phyloP scores from a whole-genome alignment of 2,329 filamentous ascomycete genomes.

The Hypomyces perniciosus region DNA sequence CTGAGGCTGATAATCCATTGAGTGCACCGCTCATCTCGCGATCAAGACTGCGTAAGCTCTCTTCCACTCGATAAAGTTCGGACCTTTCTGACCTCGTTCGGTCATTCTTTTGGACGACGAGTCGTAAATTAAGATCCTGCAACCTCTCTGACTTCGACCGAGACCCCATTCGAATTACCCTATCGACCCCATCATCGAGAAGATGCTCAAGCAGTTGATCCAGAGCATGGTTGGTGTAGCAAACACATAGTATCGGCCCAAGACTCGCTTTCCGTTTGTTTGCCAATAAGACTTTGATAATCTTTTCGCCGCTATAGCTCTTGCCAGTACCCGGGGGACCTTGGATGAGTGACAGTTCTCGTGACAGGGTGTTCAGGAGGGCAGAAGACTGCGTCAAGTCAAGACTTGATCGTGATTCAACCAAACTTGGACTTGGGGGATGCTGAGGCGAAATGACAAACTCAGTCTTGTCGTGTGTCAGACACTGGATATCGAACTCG shows the following conservation, averaged over 20 bases:
- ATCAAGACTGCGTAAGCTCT: neutral
- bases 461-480: conserved; percentile 4
- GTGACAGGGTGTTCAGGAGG: conserved; percentile 46
- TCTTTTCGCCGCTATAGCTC: conserved; percentile 50
- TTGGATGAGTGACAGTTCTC: conserved; percentile 56
- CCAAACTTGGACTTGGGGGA: conserved; percentile 14
- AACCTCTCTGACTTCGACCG: conserved; percentile 50
- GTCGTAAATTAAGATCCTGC: conserved; percentile 43
- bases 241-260: conserved; percentile 47
- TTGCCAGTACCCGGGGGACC: conserved; percentile 69
- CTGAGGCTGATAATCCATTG: neutral
- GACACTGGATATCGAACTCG: conserved; percentile 29
- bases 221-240: conserved; percentile 38
- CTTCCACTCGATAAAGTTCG: neutral
- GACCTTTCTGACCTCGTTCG: conserved; percentile 33
- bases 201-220: conserved; percentile 46
- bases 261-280: conserved; percentile 34
- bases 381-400: conserved; percentile 48
- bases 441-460: conserved; percentile 19
- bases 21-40: neutral
- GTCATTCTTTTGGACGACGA: conserved; percentile 24
- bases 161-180: conserved; percentile 57
- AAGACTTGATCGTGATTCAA: conserved; percentile 37
- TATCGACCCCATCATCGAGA: conserved; percentile 36
- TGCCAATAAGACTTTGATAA: conserved; percentile 50